Conservation (phyloP, 1,284 basidiomycete species). For the Irpex lacteus region DNA sequence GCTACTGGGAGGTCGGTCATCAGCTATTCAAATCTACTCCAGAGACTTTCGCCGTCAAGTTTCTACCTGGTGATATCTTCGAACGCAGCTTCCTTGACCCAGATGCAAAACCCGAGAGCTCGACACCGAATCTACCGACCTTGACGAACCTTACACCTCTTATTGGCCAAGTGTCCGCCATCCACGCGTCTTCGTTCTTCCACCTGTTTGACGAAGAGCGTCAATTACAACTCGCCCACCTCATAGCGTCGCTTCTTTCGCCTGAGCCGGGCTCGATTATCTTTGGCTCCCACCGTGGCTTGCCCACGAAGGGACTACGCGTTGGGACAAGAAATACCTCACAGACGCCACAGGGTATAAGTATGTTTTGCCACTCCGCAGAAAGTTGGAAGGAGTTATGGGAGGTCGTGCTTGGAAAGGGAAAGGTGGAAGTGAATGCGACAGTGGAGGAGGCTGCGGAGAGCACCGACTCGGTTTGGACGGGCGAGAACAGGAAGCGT, state of each 20-base stretch:
- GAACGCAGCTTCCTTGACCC: slow-evolving; percentile 31
- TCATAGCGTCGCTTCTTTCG: background rate
- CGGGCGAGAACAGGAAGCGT: too few species aligned
- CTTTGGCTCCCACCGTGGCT: slow-evolving; percentile 31
- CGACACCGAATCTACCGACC: slow-evolving; percentile 19
- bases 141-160: slow-evolving; percentile 41
- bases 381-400: slow-evolving; percentile 42
- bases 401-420: slow-evolving; percentile 40
- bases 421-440: slow-evolving; percentile 30
- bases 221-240: slow-evolving; percentile 29
- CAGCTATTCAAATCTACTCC: slow-evolving; percentile 31
- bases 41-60: slow-evolving; percentile 40
- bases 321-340: background rate
- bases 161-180: slow-evolving; percentile 41
- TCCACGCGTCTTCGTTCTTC: slow-evolving; percentile 49
- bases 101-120: background rate
- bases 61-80: slow-evolving; percentile 48
- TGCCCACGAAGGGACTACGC: slow-evolving; percentile 23
- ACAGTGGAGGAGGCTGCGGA: too few species aligned
- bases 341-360: background rate
- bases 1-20: slow-evolving; percentile 34
- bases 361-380: slow-evolving; percentile 32
- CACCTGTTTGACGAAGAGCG: slow-evolving; percentile 47
- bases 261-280: slow-evolving; percentile 36
- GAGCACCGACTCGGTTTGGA: too few species aligned